phyloP scores from a whole-genome alignment of 148 eudicot species.

The Oxyria digyna region DNA sequence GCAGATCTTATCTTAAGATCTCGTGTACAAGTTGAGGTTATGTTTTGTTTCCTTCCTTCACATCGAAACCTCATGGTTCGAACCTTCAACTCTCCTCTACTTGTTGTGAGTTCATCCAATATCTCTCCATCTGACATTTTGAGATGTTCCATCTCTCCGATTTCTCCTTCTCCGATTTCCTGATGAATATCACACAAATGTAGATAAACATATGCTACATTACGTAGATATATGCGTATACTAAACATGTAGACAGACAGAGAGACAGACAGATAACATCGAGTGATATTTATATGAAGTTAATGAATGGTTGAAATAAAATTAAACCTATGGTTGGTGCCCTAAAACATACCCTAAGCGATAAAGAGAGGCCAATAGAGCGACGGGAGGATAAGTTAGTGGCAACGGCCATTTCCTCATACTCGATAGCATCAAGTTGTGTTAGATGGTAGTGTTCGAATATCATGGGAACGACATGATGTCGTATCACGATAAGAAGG shows the following conservation, averaged over 20 bases:
- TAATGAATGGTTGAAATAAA: too few species aligned
- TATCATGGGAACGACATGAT: constrained; percentile 49
- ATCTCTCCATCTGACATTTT: constrained; percentile 19
- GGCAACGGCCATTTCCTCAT: constrained; percentile 56
- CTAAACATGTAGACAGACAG: too few species aligned
- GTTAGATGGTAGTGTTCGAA: constrained; percentile 42
- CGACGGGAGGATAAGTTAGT: constrained; percentile 13
- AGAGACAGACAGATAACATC: too few species aligned
- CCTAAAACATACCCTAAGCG: constrained; percentile 28
- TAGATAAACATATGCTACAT: too few species aligned
- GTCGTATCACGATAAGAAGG: constrained; percentile 45
- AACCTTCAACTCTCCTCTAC: constrained; percentile 47
- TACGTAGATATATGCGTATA: too few species aligned
- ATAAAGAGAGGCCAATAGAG: constrained; percentile 13
- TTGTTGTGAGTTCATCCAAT: constrained; percentile 39
- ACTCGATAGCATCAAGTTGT: constrained; percentile 71
- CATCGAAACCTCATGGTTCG: constrained; percentile 16
- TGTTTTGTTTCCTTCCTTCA: not conserved
- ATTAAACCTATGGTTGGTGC: too few species aligned
- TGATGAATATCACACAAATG: too few species aligned
- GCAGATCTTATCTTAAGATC: not conserved
- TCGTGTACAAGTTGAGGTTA: not conserved
- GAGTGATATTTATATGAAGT: too few species aligned
- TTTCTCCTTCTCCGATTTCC: not conserved
- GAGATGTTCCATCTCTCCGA: constrained; percentile 10